Evolutionary conservation across 1,139 yeast species (phyloP), one percentile per base, ranked within the genome.

Genomic region (Diutina catenulata): DNA sequence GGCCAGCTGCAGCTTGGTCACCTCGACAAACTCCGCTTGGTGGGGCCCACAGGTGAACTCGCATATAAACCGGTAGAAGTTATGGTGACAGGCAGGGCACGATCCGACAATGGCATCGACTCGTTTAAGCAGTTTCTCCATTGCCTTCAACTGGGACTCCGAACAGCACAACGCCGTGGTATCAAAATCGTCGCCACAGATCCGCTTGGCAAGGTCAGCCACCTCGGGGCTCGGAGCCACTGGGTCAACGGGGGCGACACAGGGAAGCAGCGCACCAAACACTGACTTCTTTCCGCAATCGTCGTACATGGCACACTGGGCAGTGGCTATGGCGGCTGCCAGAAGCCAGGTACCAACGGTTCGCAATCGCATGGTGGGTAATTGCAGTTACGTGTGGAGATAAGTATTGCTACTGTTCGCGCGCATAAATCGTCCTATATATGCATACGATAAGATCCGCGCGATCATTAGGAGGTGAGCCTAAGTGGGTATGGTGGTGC

Each of bases 71-170:
- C 80, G 82, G 50, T 76, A 76, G 56, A 91, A 88, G 61, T 91
- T 91, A 57, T 76, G 76, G 42, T 74, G 68, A 55, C 98, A 91
- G 0, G 98, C 97, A 2, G 97, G 97, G 55, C 98, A 91, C 4
- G 95, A 82, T 19, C 94, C 74, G 31, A 91, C 80, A 29, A 91
- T 58, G 0, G 86, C 75, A 43, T 81, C 93, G 0, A 82, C 95
- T 44, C 75, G 76, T 47, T 78, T 74, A 41, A 91, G 60, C 51
- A 79, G 82, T 32, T 59, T 45, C 40, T 63, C 62, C 42, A 67
- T 53, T 18, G 49, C 50, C 9, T 45, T 39, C 16, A 67, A 45
- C 44, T 68, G 74, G 21, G 52, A 59, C 22, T 53, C 47, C 1
- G 68, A 56, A 45, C 74, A 68, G 46, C 74, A 68, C n/a, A 66